Evolutionary conservation across 441 rosid species (phyloP).

Genomic region (Metrosideros polymorpha): DNA sequence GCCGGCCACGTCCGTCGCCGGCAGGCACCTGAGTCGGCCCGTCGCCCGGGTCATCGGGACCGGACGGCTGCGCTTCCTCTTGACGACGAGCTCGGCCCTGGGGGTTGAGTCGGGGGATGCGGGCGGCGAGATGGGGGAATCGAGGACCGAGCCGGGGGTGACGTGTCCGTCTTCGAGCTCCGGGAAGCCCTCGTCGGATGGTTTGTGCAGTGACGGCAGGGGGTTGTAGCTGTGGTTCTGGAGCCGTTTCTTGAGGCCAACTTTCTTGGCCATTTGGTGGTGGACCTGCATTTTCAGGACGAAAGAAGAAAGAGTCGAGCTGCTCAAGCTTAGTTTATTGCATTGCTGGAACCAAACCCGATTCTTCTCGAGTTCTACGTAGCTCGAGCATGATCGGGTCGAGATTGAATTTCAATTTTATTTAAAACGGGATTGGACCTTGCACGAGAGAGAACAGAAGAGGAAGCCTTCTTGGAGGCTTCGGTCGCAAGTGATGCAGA

Average conservation of each 20-base stretch:
- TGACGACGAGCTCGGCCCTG: not conserved
- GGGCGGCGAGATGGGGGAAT: not conserved
- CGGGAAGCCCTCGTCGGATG: not conserved
- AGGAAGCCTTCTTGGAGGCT: not conserved
- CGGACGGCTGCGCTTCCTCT: not conserved
- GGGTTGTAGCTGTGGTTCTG: not conserved
- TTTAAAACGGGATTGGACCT: not conserved
- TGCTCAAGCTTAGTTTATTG: not conserved
- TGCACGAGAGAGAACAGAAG: slow-evolving; percentile 13
- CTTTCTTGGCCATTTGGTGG: not conserved
- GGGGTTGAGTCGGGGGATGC: not conserved
- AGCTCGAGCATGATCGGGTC: not conserved
- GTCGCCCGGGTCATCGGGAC: not conserved
- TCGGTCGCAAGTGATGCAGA: slow-evolving; percentile 3
- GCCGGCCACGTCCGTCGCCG: not conserved
- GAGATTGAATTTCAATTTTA: not conserved
- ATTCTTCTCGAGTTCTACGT: not conserved
- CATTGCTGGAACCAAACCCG: not conserved
- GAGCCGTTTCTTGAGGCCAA: not conserved
- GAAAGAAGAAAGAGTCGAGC: not conserved
- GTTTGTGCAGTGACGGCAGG: not conserved
- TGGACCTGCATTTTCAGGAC: not conserved
- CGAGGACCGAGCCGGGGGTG: not conserved
- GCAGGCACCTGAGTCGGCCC: not conserved
- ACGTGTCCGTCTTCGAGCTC: not conserved